Base-by-base conservation (phyloP, 345 rosid species). In the Ricinus communis region DNA sequence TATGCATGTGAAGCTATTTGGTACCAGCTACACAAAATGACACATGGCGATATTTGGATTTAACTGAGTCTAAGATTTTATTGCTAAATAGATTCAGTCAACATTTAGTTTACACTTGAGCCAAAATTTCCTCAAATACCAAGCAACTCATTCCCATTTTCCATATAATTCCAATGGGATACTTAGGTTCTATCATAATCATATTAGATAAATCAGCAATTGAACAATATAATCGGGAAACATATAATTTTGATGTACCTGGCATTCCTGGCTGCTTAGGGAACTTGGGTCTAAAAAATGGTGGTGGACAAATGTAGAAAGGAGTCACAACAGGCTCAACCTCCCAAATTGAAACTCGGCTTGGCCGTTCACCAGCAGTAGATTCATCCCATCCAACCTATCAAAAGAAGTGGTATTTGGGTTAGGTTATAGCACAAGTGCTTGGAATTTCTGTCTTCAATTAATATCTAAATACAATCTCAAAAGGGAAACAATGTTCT, bases 371-470 rank as follows among this genome's bases (percentile, higher is more conserved):
- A 70, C 98, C 94, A 54, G 96, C 89, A 52, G 98, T 84, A 24
- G 98, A 95, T 71, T 95, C 97, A 77, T 92, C 99, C 99, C 99
- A 95, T 40, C 97, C 98, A 54, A 95, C 98, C 99, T 95, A 81
- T 73, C 80, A 51, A 72, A 54, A 57, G 22, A 31, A 38, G 47
- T 36, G 33, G 22, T 58, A 41, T 30, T 56, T 28, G 60, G 70
- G 25, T 61, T 30, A 19, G 51, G 60, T 19, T 60, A 50, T 28
- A 40, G n/a, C 31, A 57, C 25, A 33, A 25, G 54, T 15, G 24
- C 43, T 7, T 24, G 40, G 24, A 24, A 41, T n/a, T 12, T 8
- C n/a, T n/a, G 51, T 45, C 25, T 27, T 57, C 2, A 64, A 46
- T 1, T 27, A 7, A 18, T 63, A 63, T 58, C 59, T 25, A 41